Base-by-base conservation (phyloP, 108 stramenopile species). In the Hondaea fermentalgiana region DNA sequence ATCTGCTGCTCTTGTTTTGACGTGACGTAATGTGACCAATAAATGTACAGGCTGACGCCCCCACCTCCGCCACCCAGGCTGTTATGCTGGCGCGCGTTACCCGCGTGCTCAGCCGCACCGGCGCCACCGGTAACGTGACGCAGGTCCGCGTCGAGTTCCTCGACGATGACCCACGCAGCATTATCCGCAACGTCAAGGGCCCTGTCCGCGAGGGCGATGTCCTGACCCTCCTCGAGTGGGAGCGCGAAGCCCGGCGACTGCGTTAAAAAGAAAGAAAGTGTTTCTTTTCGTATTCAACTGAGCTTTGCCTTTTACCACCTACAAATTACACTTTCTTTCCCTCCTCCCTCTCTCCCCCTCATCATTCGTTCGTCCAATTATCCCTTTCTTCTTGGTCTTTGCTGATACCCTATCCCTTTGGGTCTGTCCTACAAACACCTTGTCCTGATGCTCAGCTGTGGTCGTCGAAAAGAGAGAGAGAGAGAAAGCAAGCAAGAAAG, bases 81-180 rank as follows among this genome's bases (percentile, higher is more conserved):
- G 76, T 83, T 83, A 83, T 83, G 76, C 76, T 83, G n/a, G 76
- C 76, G 23, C 88, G 88, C 60, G 97, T 99, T 72, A 97, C 95
- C 95, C 93, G 94, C 88, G 99, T 99, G 88, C 95, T 98, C 60
- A 98, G 98, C 91, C 98, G 99, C 91, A 99, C 99, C 91, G 99
- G 99, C 72, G 98, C 97, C 96, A 99, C 99, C 88, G 99, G 99
- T 91, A 99, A 99, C 91, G 99, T 99, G 6, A 99, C 98, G 89
- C 99, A 98, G 94, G 99, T 99, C 88, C 97, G 98, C 90, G 99
- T 99, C 88, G 99, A 99, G 95, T 99, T 99, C 95, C 94, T 99
- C 92, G 98, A 98, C 90, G 96, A 97, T 91, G 93, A 95, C 29
- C 96, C 95, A 72, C 96, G 99, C 87, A 95, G 95, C 90, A 99